Base-by-base conservation (phyloP, 345 rosid species). In the Trapa bicornis region DNA sequence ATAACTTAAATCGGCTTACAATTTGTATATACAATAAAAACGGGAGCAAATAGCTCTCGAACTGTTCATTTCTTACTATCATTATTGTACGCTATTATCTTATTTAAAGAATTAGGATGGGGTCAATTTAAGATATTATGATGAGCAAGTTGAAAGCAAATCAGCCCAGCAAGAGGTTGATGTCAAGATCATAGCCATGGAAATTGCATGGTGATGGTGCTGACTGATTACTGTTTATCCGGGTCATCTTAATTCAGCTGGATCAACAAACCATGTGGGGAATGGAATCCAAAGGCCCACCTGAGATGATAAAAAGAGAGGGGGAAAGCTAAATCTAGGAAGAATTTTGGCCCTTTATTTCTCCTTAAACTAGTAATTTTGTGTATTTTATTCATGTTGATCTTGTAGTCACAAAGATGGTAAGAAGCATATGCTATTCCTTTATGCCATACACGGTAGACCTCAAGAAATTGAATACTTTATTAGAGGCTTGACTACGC, bases 41-140 rank as follows among this genome's bases (percentile, higher is more conserved):
- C n/a, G n/a, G n/a, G n/a, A n/a, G n/a, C n/a, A n/a, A n/a, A n/a
- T n/a, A n/a, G n/a, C n/a, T n/a, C n/a, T n/a, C n/a, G n/a, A n/a
- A n/a, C n/a, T n/a, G n/a, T n/a, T n/a, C n/a, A n/a, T n/a, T n/a
- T n/a, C n/a, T n/a, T n/a, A n/a, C n/a, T n/a, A n/a, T n/a, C n/a
- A n/a, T n/a, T n/a, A n/a, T n/a, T n/a, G n/a, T n/a, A n/a, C n/a
- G n/a, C n/a, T n/a, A n/a, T n/a, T n/a, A n/a, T n/a, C n/a, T n/a
- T n/a, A n/a, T n/a, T n/a, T n/a, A n/a, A n/a, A n/a, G n/a, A n/a
- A n/a, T n/a, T 22, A 22, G 29, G 29, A 43, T 83, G 82, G 83
- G 71, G 69, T 22, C 95, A 70, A 39, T 69, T 80, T 58, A 77
- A 77, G 73, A 69, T 83, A 32, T 54, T 54, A 54, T 33, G 33